phyloP scores from a whole-genome alignment of 2,329 filamentous ascomycete genomes.

The Ceratocystis destructans region DNA sequence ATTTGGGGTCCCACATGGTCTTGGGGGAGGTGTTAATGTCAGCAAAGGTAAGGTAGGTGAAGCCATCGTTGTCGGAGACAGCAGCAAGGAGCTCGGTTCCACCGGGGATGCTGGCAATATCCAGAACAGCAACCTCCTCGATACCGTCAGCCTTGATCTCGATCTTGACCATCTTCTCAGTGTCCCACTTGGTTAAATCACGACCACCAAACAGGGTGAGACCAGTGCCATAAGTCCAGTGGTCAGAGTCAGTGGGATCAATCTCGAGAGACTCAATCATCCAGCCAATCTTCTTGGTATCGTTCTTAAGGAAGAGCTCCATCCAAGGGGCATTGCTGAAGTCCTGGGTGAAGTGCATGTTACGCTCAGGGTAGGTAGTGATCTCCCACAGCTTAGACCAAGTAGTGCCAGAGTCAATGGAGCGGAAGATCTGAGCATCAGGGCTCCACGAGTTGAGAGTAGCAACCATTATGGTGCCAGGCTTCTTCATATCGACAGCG shows the following conservation, averaged over 20 bases:
- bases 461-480: constrained; percentile 43
- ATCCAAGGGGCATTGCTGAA: constrained; percentile 41
- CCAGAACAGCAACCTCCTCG: constrained; percentile 39
- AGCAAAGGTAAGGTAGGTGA: constrained; percentile 31
- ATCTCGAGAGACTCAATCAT: constrained; percentile 48
- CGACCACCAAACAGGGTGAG: constrained; percentile 40
- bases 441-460: constrained; percentile 47
- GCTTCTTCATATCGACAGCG: constrained; percentile 37
- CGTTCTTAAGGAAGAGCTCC: constrained; percentile 33
- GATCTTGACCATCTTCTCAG: constrained; percentile 34
- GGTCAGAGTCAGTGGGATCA: constrained; percentile 43
- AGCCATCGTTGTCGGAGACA: constrained; percentile 39
- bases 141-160: constrained; percentile 40
- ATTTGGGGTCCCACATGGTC: constrained; percentile 36
- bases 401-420: constrained; percentile 39
- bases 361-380: constrained; percentile 32
- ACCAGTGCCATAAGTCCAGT: constrained; percentile 49
- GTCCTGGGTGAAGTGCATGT: constrained; percentile 34
- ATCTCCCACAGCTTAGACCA: constrained; percentile 43
- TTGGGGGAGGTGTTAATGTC: constrained; percentile 32
- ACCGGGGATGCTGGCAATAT: constrained; percentile 35
- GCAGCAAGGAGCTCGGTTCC: constrained; percentile 39
- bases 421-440: constrained; percentile 42
- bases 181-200: constrained; percentile 43
- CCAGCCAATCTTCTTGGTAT: constrained; percentile 42